phyloP scores from a whole-genome alignment of 2,329 filamentous ascomycete species.

The Colletotrichum sp. region DNA sequence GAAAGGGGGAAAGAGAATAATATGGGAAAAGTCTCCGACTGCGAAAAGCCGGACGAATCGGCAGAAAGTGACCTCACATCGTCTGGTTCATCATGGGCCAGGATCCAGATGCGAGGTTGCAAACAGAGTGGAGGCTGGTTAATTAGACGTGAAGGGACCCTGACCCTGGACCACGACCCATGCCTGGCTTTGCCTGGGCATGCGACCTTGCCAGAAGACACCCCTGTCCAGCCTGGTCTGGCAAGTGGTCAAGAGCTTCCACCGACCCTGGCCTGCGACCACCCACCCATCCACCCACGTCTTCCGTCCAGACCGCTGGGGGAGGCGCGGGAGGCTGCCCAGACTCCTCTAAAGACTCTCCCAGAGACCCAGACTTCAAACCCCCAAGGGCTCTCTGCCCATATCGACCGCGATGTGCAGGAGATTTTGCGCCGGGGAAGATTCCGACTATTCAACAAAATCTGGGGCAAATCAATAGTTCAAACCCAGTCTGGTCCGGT shows the following conservation, averaged over 20 bases:
- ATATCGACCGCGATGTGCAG: background rate
- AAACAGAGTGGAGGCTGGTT: conserved; percentile 14
- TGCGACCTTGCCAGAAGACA: background rate
- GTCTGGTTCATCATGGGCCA: background rate
- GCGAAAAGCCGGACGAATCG: conserved; percentile 18
- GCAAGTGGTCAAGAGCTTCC: background rate
- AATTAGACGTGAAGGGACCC: conserved; percentile 6
- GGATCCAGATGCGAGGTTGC: conserved; percentile 7
- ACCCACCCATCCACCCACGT: background rate
- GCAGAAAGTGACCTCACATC: conserved; percentile 7
- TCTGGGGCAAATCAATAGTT: background rate
- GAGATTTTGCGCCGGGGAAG: background rate
- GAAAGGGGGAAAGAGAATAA: background rate
- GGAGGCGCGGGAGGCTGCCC: background rate
- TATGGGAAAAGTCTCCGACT: conserved; percentile 4
- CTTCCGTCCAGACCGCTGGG: background rate
- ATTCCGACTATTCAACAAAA: background rate
- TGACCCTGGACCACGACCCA: background rate
- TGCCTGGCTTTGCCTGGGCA: background rate
- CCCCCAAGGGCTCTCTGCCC: background rate
- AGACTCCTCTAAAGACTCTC: background rate
- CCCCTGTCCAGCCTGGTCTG: background rate
- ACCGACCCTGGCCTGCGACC: background rate
- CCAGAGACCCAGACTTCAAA: background rate
- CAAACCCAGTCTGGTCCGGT: background rate